phyloP scores from a whole-genome alignment of 2,329 filamentous ascomycete species.

The Sporothrix globosa region DNA sequence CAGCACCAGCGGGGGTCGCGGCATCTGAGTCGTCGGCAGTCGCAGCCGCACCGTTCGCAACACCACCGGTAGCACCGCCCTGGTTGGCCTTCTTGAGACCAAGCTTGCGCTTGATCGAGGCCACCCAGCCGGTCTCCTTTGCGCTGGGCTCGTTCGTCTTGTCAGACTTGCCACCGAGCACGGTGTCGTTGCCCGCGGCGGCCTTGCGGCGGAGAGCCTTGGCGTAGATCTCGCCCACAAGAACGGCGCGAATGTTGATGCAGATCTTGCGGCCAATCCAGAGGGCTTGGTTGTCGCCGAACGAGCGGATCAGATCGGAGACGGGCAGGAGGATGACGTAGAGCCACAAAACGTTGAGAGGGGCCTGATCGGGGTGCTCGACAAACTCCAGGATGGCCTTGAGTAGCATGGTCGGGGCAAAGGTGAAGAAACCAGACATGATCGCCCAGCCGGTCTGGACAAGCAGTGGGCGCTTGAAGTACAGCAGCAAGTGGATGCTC shows the following conservation, averaged over 20 bases:
- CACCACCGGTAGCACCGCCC: constrained; percentile 43
- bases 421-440: constrained; percentile 80
- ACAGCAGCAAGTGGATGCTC: constrained; percentile 77
- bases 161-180: constrained; percentile 63
- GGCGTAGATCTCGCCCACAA: constrained; percentile 95
- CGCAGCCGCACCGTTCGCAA: constrained; percentile 32
- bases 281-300: constrained; percentile 81
- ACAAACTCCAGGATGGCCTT: constrained; percentile 92
- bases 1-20: constrained; percentile 40
- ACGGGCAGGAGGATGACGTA: constrained; percentile 89
- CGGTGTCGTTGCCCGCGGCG: constrained; percentile 73
- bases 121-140: constrained; percentile 45
- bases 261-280: constrained; percentile 95
- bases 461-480: constrained; percentile 77
- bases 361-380: constrained; percentile 75
- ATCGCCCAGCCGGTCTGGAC: constrained; percentile 80
- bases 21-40: constrained; percentile 41
- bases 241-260: constrained; percentile 88
- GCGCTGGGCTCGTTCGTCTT: constrained; percentile 45
- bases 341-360: constrained; percentile 89
- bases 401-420: constrained; percentile 86
- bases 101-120: constrained; percentile 59
- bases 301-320: constrained; percentile 77
- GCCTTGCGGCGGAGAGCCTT: constrained; percentile 93
- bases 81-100: constrained; percentile 62